These are phyloP conservation scores for Eucalyptus sp. DNA, from an alignment of 345 rosid genomes.

Conservation along the genomic window DNA sequence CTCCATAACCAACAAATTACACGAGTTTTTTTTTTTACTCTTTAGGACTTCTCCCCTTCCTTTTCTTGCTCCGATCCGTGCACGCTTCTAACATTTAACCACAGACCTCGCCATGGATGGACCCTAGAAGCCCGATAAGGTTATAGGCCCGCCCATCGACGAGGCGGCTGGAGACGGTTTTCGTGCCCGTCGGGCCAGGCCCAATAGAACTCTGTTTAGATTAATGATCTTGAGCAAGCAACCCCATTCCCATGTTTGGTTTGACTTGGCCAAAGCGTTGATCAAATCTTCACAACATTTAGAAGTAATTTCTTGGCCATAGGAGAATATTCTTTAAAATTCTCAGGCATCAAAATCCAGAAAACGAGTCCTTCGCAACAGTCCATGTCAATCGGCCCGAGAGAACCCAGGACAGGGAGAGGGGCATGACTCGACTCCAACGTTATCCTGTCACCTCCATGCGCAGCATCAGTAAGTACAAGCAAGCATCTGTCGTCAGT, in stretches of 20 bases:
- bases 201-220: background rate
- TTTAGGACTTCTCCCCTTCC: background rate
- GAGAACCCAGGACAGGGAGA: background rate
- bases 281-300: background rate
- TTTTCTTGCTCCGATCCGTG: background rate
- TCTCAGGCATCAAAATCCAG: background rate
- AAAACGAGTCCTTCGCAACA: background rate
- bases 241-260: background rate
- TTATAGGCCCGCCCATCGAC: background rate
- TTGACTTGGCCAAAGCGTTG: too few relatives aligned
- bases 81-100: background rate
- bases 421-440: background rate
- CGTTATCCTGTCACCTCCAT: background rate
- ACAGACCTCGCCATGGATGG: background rate
- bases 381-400: background rate
- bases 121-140: background rate
- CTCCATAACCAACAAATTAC: background rate
- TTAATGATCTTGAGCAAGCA: background rate
- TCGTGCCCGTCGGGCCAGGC: background rate
- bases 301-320: background rate
- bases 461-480: background rate
- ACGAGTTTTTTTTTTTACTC: background rate
- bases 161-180: background rate
- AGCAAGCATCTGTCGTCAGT: background rate
- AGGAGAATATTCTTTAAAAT: background rate